phyloP scores from a whole-genome alignment of 2,329 filamentous ascomycete species.

The Curvularia verruculosa region DNA sequence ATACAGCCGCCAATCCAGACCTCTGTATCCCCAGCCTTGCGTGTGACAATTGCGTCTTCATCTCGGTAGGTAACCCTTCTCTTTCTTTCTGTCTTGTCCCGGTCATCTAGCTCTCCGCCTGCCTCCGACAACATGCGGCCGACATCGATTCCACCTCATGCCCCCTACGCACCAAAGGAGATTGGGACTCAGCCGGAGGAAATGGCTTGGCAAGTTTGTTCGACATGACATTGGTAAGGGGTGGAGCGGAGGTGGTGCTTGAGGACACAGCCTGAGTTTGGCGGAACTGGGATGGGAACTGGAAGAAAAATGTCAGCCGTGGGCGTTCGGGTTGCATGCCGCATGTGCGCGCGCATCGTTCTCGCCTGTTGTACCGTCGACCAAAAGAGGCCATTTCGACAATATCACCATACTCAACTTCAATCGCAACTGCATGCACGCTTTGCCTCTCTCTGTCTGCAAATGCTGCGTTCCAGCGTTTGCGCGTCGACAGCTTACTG shows the following conservation, averaged over 20 bases:
- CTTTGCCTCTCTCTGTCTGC: constrained; percentile 10
- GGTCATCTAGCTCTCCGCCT: constrained; percentile 11
- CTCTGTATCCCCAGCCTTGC: constrained; percentile 38
- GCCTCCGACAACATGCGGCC: neutral
- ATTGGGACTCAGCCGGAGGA: constrained; percentile 1
- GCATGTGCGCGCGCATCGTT: constrained; percentile 15
- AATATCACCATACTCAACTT: constrained; percentile 10
- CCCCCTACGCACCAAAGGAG: neutral
- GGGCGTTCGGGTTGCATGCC: constrained; percentile 16
- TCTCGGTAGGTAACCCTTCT: constrained; percentile 35
- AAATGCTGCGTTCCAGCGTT: constrained; percentile 5
- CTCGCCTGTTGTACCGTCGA: constrained; percentile 16
- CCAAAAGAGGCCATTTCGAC: constrained; percentile 18
- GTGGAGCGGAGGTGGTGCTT: constrained; percentile 2
- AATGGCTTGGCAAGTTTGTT: neutral
- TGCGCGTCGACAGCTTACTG: constrained; percentile 2
- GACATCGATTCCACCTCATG: constrained; percentile 1
- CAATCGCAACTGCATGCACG: constrained; percentile 28
- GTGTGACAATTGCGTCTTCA: constrained; percentile 24
- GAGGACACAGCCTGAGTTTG: neutral
- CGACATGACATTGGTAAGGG: constrained; percentile 1
- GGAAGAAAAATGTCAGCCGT: constrained; percentile 9
- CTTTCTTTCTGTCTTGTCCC: constrained; percentile 13
- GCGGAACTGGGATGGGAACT: neutral
- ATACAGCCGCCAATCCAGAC: constrained; percentile 41